Base-by-base conservation (phyloP, 306 rosid species). In the Prunus padus region DNA sequence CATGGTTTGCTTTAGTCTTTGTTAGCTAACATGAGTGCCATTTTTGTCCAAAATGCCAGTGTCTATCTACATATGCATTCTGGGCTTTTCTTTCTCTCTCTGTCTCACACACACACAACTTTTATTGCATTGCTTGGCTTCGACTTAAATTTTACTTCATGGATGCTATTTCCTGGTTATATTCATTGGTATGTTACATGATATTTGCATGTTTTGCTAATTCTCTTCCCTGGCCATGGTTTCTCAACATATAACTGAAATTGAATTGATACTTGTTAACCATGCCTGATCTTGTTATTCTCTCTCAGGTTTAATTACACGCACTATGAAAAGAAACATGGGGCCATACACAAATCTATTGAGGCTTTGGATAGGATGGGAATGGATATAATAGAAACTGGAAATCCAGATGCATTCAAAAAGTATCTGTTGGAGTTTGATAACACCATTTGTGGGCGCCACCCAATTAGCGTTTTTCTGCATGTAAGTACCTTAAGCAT, bases 281-380 rank as follows among this genome's bases (percentile, higher is more conserved):
- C 3, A 11, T 33, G 73, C 42, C 40, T 79, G 71, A 68, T 50
- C 68, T 63, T 50, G 63, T 37, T 45, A 30, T 31, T 80, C 69
- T 67, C 66, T 75, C 60, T 71, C 90, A 96, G 99, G 82, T 96
- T 96, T 81, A 89, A 82, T 77, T 93, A 82, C 83, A 78, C 20
- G 73, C 88, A 88, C 83, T 85, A 92, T 80, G 94, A 96, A 84
- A 92, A 96, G 89, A 87, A 88, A 75, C 97, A 92, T 8, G 97
- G 99, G 42, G 82, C 99, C 47, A 90, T 96, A 80, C 71, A 96
- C 89, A 90, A 88, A 79, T 96, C 97, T 52, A 96, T 96, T 67
- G 99, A 96, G 85, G 98, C 92, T 55, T 76, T 96, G 83, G 99
- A 96, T 80, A 85, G 54, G 84, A 96, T 92, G 98, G 98, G 99